phyloP scores from a whole-genome alignment of 129 eudicot genomes.

The Flaveria trinervia region DNA sequence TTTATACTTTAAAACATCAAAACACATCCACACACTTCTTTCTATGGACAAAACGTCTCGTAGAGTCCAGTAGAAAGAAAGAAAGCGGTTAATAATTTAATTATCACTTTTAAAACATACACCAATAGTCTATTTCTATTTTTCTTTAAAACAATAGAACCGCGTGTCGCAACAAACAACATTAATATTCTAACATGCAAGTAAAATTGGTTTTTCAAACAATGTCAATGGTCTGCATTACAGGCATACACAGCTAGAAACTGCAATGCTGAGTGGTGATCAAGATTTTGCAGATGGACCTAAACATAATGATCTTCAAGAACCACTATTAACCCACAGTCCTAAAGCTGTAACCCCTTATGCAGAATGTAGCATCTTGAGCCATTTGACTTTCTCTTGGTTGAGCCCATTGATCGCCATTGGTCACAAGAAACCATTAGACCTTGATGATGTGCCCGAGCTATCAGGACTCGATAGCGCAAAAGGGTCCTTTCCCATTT shows the following conservation, averaged over 20 bases:
- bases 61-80: no score
- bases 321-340: constrained; percentile 48
- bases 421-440: constrained; percentile 68
- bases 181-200: no score
- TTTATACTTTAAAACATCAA: no score
- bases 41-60: no score
- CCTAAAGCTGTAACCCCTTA: constrained; percentile 45
- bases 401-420: constrained; percentile 56
- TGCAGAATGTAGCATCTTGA: constrained; percentile 49
- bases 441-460: constrained; percentile 85
- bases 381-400: constrained; percentile 82
- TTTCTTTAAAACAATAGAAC: no score
- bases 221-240: background rate
- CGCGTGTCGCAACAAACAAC: no score
- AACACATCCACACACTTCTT: no score
- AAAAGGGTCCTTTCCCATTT: constrained; percentile 53
- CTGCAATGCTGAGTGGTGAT: constrained; percentile 48
- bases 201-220: background rate
- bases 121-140: no score
- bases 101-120: no score
- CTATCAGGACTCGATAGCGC: constrained; percentile 55
- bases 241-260: constrained; percentile 32
- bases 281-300: constrained; percentile 39
- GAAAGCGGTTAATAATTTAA: no score
- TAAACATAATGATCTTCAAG: constrained; percentile 35